phyloP scores from a whole-genome alignment of 345 rosid genomes.

The Cardamine occulta region DNA sequence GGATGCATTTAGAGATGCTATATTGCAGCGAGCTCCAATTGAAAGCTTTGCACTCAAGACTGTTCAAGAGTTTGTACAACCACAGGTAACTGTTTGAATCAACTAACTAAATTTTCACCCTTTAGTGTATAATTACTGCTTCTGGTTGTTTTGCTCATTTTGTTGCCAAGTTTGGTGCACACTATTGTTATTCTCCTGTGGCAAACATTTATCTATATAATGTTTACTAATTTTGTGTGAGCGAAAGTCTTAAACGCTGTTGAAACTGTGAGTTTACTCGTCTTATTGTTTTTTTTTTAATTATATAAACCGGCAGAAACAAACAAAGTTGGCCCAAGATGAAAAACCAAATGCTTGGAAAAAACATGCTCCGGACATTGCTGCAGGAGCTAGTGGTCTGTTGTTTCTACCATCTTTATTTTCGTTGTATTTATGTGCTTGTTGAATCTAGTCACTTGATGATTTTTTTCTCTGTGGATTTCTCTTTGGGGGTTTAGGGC shows the following conservation, averaged over 20 bases:
- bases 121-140: not conserved
- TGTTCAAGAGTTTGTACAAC: slow-evolving; percentile 87
- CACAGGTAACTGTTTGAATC: slow-evolving; percentile 62
- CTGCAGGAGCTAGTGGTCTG: slow-evolving; percentile 91
- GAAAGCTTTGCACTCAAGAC: slow-evolving; percentile 84
- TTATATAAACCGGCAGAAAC: slow-evolving; percentile 57
- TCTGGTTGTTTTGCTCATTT: not conserved
- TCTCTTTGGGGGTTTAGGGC: slow-evolving; percentile 51
- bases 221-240: not conserved
- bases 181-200: not conserved
- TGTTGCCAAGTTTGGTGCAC: not conserved
- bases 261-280: not conserved
- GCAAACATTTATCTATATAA: not conserved
- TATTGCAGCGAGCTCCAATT: slow-evolving; percentile 66
- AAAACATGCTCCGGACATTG: slow-evolving; percentile 84
- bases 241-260: not conserved
- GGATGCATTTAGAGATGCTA: slow-evolving; percentile 76
- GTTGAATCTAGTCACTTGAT: slow-evolving; percentile 4
- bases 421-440: not conserved
- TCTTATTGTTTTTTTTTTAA: slow-evolving; percentile 25
- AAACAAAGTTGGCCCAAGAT: slow-evolving; percentile 90
- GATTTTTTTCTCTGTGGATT: slow-evolving; percentile 1
- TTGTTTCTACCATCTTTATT: slow-evolving; percentile 16
- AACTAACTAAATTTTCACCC: not conserved
- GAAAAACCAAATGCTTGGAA: slow-evolving; percentile 92